These are phyloP conservation scores for Vaccinium corymbosum DNA, from an alignment of 148 eudicot species.

Conservation along the genomic window DNA sequence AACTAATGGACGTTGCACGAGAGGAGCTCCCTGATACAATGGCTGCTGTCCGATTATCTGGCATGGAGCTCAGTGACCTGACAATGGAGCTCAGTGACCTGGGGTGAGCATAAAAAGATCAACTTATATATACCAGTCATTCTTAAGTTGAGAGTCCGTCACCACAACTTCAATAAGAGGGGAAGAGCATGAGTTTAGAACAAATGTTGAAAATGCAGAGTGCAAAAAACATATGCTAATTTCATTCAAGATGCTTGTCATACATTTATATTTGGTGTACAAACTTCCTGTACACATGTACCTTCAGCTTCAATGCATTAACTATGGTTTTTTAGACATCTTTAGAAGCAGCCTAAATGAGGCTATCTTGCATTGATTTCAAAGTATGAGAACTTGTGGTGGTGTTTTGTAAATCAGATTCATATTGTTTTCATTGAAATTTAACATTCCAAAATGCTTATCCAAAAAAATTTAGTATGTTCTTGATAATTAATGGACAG, in stretches of 20 bases:
- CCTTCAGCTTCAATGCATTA: neutral
- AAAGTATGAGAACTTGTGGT: neutral
- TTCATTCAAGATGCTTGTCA: neutral
- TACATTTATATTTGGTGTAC: neutral
- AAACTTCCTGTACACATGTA: neutral
- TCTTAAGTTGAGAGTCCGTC: neutral
- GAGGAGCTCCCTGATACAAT: constrained; percentile 91
- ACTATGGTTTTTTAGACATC: neutral
- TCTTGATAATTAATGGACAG: neutral
- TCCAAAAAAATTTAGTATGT: neutral
- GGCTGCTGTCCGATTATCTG: constrained; percentile 90
- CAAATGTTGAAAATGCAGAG: neutral
- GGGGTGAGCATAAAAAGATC: constrained; percentile 46
- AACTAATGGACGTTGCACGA: constrained; percentile 76
- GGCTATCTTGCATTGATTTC: neutral
- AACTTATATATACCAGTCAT: neutral
- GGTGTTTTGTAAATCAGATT: neutral
- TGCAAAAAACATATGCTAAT: neutral
- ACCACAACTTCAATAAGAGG: neutral
- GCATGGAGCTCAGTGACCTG: constrained; percentile 95
- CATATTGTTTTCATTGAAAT: neutral
- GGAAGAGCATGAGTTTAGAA: neutral
- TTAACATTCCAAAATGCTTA: neutral
- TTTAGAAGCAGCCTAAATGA: neutral
- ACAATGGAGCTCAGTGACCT: constrained; percentile 94